phyloP scores from a whole-genome alignment of 805 yeast genomes.

The Barnettozyma pratensis region DNA sequence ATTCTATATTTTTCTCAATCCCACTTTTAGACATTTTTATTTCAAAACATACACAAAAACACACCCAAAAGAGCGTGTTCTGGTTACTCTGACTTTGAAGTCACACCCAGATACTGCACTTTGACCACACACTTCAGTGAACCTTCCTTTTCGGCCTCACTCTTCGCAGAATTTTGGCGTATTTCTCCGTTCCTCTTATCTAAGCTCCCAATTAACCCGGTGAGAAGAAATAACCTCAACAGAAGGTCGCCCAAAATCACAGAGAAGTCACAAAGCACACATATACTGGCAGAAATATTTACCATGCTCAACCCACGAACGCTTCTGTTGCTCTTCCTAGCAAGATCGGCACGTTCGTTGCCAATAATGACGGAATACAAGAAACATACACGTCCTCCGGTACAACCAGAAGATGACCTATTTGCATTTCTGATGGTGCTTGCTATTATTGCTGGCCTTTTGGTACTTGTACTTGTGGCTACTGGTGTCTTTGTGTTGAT shows the following conservation, averaged over 20 bases:
- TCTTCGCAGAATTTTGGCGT: background rate
- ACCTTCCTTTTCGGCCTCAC: no score
- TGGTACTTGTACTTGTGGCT: constrained; percentile 2
- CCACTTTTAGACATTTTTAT: no score
- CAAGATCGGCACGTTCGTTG: background rate
- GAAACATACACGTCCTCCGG: background rate
- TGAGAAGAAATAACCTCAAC: background rate
- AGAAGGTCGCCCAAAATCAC: background rate
- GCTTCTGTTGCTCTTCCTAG: background rate
- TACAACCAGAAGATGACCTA: background rate
- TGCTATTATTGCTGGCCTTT: constrained; percentile 4
- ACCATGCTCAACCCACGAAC: background rate
- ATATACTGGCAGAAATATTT: background rate
- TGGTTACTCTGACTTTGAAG: no score
- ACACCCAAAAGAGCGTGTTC: no score
- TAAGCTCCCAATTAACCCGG: background rate
- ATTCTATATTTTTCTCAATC: no score
- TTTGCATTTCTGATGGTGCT: constrained; percentile 7
- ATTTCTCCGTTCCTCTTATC: background rate
- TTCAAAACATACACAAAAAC: no score
- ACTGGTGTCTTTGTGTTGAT: constrained; percentile 3
- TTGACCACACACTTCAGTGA: no score
- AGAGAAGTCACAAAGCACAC: background rate
- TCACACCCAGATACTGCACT: no score
- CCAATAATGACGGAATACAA: background rate